Conservation (phyloP, 495 filamentous ascomycete genomes). For the Penicillium alfredii region DNA sequence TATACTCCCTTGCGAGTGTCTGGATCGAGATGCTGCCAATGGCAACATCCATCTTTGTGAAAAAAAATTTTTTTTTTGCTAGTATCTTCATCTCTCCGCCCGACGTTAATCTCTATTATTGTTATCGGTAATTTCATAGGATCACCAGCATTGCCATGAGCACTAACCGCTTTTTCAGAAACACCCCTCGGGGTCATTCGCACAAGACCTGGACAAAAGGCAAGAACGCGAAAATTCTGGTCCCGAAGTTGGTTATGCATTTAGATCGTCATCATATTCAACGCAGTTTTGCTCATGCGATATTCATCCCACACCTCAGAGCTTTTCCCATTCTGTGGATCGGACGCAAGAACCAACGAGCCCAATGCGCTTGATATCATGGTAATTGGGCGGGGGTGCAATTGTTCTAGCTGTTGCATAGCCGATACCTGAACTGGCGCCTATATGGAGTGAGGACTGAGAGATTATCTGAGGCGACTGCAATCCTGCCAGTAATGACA, state of each 20-base stretch:
- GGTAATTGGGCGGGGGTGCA: constrained; percentile 11
- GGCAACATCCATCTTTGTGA: no score
- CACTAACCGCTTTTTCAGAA: constrained; percentile 17
- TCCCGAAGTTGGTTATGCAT: constrained; percentile 6
- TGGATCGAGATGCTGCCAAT: no score
- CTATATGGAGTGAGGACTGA: constrained; percentile 13
- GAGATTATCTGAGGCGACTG: no score
- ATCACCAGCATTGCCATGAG: constrained; percentile 20
- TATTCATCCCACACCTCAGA: constrained; percentile 22
- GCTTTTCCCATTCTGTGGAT: constrained; percentile 18
- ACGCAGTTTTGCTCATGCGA: constrained; percentile 37
- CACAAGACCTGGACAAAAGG: constrained; percentile 18
- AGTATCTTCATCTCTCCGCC: no score
- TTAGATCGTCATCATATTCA: constrained; percentile 34
- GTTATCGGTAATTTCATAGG: no score
- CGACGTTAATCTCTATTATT: no score
- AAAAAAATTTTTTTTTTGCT: no score
- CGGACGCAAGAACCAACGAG: constrained; percentile 26
- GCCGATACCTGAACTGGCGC: constrained; percentile 29
- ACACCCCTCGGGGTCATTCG: constrained; percentile 27
- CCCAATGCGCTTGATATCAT: constrained; percentile 32
- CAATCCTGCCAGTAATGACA: no score
- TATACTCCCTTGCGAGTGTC: no score
- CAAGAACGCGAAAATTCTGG: constrained; percentile 13
- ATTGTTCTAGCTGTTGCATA: constrained; percentile 24